These are phyloP conservation scores for Candida orba DNA, from an alignment of 805 yeast species.

Conservation along the genomic window DNA sequence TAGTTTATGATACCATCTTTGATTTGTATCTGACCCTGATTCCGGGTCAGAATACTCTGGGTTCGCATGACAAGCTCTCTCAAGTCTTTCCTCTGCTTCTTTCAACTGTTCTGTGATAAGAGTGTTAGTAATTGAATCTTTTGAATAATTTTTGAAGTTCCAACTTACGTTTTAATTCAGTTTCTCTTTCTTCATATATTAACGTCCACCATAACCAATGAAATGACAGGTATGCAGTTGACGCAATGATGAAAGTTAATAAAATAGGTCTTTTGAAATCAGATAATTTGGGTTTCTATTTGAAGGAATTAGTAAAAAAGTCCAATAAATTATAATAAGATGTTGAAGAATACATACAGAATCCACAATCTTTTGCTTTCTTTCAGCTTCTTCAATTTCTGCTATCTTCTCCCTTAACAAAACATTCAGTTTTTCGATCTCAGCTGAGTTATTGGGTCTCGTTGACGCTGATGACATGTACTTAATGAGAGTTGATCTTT, in stretches of 20 bases:
- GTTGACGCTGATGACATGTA: not conserved
- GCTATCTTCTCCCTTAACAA: constrained; percentile 16
- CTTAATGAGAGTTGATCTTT: not conserved
- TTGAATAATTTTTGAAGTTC: too few relatives aligned
- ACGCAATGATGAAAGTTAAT: constrained; percentile 17
- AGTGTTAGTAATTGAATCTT: constrained; percentile 5
- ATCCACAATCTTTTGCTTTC: constrained; percentile 7
- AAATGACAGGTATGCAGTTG: constrained; percentile 17
- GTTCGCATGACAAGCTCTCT: not conserved
- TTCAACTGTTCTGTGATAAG: constrained; percentile 6
- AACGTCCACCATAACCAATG: constrained; percentile 22
- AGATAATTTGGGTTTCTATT: constrained; percentile 20
- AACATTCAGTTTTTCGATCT: constrained; percentile 18
- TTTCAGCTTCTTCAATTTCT: constrained; percentile 16
- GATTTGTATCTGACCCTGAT: not conserved
- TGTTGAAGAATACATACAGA: constrained; percentile 8
- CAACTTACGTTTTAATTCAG: constrained; percentile 15
- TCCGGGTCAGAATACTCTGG: not conserved
- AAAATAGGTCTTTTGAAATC: constrained; percentile 21
- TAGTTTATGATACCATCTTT: constrained; percentile 2
- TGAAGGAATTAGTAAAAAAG: not conserved
- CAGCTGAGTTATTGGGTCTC: constrained; percentile 12
- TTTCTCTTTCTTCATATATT: constrained; percentile 17
- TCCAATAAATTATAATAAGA: not conserved
- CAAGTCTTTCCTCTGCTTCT: constrained; percentile 10